Evolutionary conservation across 2,329 filamentous ascomycete species (phyloP), one percentile per base, ranked within the genome.

Genomic region (Apiospora aurea): DNA sequence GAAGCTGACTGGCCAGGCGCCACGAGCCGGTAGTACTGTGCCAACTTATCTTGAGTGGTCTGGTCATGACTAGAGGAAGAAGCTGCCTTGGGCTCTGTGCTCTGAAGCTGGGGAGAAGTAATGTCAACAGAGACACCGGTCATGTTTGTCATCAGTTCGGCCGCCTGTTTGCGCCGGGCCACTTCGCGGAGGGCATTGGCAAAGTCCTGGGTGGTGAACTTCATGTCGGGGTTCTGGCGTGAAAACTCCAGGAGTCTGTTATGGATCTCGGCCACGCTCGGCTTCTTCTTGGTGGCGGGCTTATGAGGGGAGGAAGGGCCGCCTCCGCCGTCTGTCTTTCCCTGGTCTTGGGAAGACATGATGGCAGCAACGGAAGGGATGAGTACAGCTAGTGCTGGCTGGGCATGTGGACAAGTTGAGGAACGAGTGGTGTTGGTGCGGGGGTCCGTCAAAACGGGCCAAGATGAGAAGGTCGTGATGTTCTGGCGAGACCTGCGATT

Each of bases 331-430:
- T 41, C 57, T 21, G 29, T n/a, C 34, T 64, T 64, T 24, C 57
- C 57, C 57, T n/a, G 57, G n/a, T 64, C 57, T 41, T 38, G 57
- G 57, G 34, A 64, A 64, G 57, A n/a, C 57, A 64, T 64, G 34
- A 18, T 41, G 57, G 10, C 34, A 64, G 18, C 34, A 64, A 41
- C 34, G 57, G 18, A 41, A 7, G 5, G n/a, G 8, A 13, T 41
- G 4, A 41, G 21, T n/a, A 24, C 8, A 64, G 18, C 29, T 41
- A n/a, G 11, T n/a, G 13, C 18, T 8, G 41, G 34, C 24, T 38
- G 18, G 29, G 18, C 8, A 11, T 4, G 57, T 10, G 21, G 41
- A 6, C 13, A 13, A 4, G 11, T 64, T 21, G 34, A 41, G 4
- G 8, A 24, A 41, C 10, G n/a, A 10, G 21, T 38, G 29, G 18